Percentiles rank a stretch among this genome's conserved stretches.
phyloP scores from a whole-genome alignment of 805 yeast genomes.

The Zygotorulaspora sp. region DNA sequence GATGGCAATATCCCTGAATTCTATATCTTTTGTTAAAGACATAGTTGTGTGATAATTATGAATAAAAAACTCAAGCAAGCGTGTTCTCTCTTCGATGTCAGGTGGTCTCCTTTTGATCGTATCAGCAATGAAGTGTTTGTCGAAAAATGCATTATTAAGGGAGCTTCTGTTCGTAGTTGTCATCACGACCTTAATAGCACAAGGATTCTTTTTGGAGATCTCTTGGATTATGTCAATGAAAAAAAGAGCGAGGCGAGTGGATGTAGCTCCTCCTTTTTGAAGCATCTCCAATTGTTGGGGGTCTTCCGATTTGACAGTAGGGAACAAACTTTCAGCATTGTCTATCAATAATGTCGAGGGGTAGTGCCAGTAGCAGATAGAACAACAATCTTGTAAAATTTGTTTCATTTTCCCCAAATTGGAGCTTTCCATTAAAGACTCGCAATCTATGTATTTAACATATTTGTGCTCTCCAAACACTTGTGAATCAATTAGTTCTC shows the following conservation, averaged over 20 bases:
- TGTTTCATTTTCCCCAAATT: conserved; percentile 38
- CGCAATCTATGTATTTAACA: conserved; percentile 51
- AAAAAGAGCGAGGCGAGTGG: conserved; percentile 62
- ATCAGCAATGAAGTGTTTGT: conserved; percentile 68
- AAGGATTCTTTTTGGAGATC: conserved; percentile 30
- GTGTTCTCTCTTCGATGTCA: conserved; percentile 52
- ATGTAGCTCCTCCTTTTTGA: conserved; percentile 47
- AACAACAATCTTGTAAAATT: conserved; percentile 41
- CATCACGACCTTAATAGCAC: conserved; percentile 54
- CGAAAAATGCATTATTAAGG: conserved; percentile 55
- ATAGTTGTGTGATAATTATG: conserved; percentile 26
- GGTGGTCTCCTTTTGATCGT: conserved; percentile 62
- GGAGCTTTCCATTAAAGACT: conserved; percentile 35
- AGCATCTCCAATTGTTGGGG: conserved; percentile 14
- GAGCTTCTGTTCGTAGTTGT: conserved; percentile 62
- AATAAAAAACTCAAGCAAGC: conserved; percentile 41
- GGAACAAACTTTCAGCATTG: conserved; percentile 67
- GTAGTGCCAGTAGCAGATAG: conserved; percentile 62
- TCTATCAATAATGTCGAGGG: conserved; percentile 76
- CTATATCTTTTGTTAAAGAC: conserved; percentile 39
- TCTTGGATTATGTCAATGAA: conserved; percentile 46
- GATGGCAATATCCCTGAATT: conserved; percentile 48
- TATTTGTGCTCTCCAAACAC: conserved; percentile 35
- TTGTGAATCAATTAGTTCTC: conserved; percentile 40
- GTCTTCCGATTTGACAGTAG: conserved; percentile 43